Percentiles rank a stretch among this genome's conserved stretches.
phyloP scores from a whole-genome alignment of 805 yeast genomes.

The Starmerella bacillaris region DNA sequence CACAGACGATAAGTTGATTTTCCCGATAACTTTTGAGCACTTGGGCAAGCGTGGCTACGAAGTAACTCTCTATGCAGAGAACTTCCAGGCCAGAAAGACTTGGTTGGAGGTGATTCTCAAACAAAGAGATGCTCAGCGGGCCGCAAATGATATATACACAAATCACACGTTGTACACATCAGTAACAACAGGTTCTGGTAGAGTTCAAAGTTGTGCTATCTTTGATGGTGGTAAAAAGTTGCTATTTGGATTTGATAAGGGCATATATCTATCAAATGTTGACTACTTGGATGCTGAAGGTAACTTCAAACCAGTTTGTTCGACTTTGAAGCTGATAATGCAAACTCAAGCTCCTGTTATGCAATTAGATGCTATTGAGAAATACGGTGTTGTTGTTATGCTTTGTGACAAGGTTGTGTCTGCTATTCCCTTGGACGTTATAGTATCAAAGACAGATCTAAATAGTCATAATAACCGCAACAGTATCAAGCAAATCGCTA shows the following conservation, averaged over 20 bases:
- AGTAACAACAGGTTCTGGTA: slow-evolving; percentile 4
- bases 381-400: slow-evolving; percentile 65
- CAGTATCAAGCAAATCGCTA: slow-evolving; percentile 58
- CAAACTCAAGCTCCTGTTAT: slow-evolving; percentile 51
- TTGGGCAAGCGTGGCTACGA: slow-evolving; percentile 34
- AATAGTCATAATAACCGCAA: slow-evolving; percentile 30
- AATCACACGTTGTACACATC: slow-evolving; percentile 36
- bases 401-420: slow-evolving; percentile 66
- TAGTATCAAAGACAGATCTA: slow-evolving; percentile 22
- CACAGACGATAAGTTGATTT: slow-evolving; percentile 19
- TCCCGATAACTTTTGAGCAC: slow-evolving; percentile 33
- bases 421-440: slow-evolving; percentile 58
- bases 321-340: slow-evolving; percentile 50
- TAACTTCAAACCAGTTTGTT: slow-evolving; percentile 15
- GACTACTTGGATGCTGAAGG: slow-evolving; percentile 37
- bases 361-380: slow-evolving; percentile 82
- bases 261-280: slow-evolving; percentile 68
- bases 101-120: slow-evolving; percentile 60
- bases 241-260: slow-evolving; percentile 79
- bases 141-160: slow-evolving; percentile 62
- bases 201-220: slow-evolving; percentile 39
- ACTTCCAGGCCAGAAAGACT: slow-evolving; percentile 47
- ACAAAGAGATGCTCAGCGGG: slow-evolving; percentile 60
- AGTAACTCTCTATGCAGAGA: slow-evolving; percentile 27
- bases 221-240: slow-evolving; percentile 86